Base-by-base conservation (phyloP, 495 filamentous ascomycete genomes). In the Tuber brumale region DNA sequence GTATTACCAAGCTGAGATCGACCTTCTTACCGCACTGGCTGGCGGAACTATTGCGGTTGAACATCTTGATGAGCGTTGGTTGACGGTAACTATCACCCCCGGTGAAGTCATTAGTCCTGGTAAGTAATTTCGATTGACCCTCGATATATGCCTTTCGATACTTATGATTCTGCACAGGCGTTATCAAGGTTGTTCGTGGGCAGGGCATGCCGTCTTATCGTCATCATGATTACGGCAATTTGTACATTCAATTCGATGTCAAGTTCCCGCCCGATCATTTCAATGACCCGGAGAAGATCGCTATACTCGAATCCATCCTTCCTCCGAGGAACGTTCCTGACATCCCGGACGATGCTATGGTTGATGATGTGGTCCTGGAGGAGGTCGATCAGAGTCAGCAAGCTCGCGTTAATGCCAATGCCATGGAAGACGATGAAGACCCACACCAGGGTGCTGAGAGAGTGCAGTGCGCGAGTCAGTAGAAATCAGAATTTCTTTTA, bases 121-220 rank as follows among this genome's bases (percentile, higher is more conserved):
- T 97, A 92, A 85, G 92, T 66, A 31, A 66, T 89, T 71, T 72
- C 8, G 42, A 74, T 35, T 74, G 42, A 27, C 27, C 41, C 19
- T 74, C 61, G 27, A 7, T 76, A 46, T 61, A 76, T 76, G 74
- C 72, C 66, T 31, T 75, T 18, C 21, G 48, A 70, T 76, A 42
- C 78, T 83, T 79, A 83, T 77, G 35, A 18, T 14, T 57, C 12
- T 48, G 37, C 73, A 48, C 75, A 98, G 95, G 92, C 81, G 86
- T 91, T 66, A 90, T 98, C 81, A 99, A 97, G 88, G 91, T 97
- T 85, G 92, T 99, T 82, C 92, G 92, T 78, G 94, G 94, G 73
- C 96, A 99, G 85, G 95, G 95, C 86, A 99, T 99, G 95, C 95
- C 95, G 51, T 97, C 96, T 0, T 92, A 89, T 85, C 91, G 96